Evolutionary conservation across 73 alveolate genomes (phyloP).

Genomic region (Stentor roeselii): DNA sequence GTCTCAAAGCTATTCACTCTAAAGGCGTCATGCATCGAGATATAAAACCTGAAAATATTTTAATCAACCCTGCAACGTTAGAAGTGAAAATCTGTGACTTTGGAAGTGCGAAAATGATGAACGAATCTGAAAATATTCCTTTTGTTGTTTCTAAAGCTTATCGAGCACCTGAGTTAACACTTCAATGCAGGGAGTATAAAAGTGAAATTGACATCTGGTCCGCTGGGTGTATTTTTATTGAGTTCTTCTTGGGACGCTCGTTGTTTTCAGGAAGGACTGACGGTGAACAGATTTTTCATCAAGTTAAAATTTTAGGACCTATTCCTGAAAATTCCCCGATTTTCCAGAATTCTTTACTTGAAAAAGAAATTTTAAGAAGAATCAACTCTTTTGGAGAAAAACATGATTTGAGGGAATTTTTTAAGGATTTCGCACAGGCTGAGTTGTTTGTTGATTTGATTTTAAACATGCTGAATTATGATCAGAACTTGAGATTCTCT

Average conservation of each 20-base stretch:
- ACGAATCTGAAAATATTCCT: slow-evolving; percentile 53
- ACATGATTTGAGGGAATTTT: too few species aligned
- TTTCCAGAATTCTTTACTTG: neutral
- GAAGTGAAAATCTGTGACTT: slow-evolving; percentile 57
- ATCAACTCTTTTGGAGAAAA: neutral
- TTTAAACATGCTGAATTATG: slow-evolving; percentile 35
- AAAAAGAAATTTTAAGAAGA: neutral
- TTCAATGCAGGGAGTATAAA: slow-evolving; percentile 57
- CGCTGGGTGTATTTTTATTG: slow-evolving; percentile 86
- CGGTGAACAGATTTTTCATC: slow-evolving; percentile 49
- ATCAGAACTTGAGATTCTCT: slow-evolving; percentile 21
- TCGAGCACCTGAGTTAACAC: slow-evolving; percentile 80
- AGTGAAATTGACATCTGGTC: slow-evolving; percentile 85
- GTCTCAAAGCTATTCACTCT: neutral
- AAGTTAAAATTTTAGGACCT: slow-evolving; percentile 32
- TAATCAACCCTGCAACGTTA: neutral
- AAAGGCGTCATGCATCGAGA: slow-evolving; percentile 28
- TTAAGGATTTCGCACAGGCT: slow-evolving; percentile 10
- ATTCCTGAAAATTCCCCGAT: slow-evolving; percentile 23
- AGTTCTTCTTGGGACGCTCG: slow-evolving; percentile 63
- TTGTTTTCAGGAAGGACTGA: slow-evolving; percentile 83
- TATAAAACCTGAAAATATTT: slow-evolving; percentile 18
- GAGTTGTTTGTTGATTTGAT: slow-evolving; percentile 29
- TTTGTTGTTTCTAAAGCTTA: slow-evolving; percentile 80
- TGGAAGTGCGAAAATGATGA: slow-evolving; percentile 63